Conservation (phyloP, 805 yeast genomes). For the Starmera quercuum region DNA sequence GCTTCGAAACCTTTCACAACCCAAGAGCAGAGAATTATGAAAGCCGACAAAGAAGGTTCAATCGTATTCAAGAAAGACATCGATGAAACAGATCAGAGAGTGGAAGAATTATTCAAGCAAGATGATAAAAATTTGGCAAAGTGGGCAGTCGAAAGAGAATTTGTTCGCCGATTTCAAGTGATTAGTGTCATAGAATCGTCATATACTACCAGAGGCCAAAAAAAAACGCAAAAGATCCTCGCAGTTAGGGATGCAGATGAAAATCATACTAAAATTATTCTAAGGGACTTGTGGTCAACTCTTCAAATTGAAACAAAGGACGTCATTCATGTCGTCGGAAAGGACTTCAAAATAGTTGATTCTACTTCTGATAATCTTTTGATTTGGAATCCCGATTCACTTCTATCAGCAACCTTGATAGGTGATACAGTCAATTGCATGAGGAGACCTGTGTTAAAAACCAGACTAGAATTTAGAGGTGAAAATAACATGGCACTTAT, state of each 20-base stretch:
- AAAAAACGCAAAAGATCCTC: constrained; percentile 43
- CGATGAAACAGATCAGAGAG: constrained; percentile 12
- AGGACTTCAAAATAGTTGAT: constrained; percentile 35
- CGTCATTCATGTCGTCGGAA: constrained; percentile 54
- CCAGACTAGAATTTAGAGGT: constrained; percentile 53
- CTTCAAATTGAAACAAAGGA: constrained; percentile 44
- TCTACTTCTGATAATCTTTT: constrained; percentile 50
- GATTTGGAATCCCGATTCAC: constrained; percentile 75
- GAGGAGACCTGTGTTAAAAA: constrained; percentile 57
- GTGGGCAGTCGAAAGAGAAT: constrained; percentile 36
- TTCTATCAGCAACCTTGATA: constrained; percentile 75
- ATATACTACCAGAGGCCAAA: constrained; percentile 23
- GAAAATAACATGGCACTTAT: constrained; percentile 57
- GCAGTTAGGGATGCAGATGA: constrained; percentile 37
- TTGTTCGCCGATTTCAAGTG: constrained; percentile 43
- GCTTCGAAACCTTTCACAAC: constrained; percentile 5
- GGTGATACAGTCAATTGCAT: constrained; percentile 72
- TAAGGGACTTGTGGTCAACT: constrained; percentile 55
- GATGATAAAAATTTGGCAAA: constrained; percentile 23
- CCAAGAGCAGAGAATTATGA: constrained; percentile 13
- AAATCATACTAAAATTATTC: constrained; percentile 31
- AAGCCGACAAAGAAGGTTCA: constrained; percentile 14
- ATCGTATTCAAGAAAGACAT: constrained; percentile 17
- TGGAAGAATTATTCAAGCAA: constrained; percentile 4
- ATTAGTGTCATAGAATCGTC: constrained; percentile 21